Conservation (phyloP, 2,329 filamentous ascomycete genomes). For the Colletotrichum siamense region DNA sequence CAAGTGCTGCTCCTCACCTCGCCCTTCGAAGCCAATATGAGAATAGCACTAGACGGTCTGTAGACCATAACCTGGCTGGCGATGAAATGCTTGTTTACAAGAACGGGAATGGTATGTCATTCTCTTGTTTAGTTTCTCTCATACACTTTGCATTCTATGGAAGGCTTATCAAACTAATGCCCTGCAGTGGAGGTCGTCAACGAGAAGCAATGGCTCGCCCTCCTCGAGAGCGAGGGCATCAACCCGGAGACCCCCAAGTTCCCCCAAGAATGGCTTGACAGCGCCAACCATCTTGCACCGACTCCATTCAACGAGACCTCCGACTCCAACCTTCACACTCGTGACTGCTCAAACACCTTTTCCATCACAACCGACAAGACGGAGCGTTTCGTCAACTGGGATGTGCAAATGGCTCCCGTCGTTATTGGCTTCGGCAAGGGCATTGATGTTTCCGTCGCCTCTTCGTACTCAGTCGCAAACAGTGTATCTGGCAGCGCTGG, state of each 20-base stretch:
- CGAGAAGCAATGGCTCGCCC: not conserved
- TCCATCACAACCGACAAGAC: not conserved
- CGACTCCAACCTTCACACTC: not conserved
- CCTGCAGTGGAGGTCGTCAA: not conserved
- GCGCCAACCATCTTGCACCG: not conserved
- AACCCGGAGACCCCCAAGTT: not conserved
- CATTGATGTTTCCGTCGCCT: not conserved
- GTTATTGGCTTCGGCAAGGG: not conserved
- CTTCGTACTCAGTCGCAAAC: not conserved
- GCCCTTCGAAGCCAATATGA: not conserved
- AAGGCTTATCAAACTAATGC: not conserved
- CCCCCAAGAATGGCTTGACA: not conserved
- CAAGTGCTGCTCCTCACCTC: not conserved
- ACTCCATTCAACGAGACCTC: not conserved
- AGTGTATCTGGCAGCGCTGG: not conserved
- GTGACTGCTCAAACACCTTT: not conserved
- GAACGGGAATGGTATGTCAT: not conserved
- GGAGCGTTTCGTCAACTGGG: slow-evolving; percentile 9
- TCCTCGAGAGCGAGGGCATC: not conserved
- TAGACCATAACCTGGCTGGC: not conserved
- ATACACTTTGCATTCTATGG: fast-evolving
- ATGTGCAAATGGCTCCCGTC: slow-evolving; percentile 9
- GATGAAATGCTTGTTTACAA: slow-evolving; percentile 1
- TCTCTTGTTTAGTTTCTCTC: not conserved
- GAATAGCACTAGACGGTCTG: not conserved